A percentile compares a stretch with the other conserved stretches of the same genome.
phyloP scores from a whole-genome alignment of 2,329 filamentous ascomycete species.

The Arthrobotrys conoides region DNA sequence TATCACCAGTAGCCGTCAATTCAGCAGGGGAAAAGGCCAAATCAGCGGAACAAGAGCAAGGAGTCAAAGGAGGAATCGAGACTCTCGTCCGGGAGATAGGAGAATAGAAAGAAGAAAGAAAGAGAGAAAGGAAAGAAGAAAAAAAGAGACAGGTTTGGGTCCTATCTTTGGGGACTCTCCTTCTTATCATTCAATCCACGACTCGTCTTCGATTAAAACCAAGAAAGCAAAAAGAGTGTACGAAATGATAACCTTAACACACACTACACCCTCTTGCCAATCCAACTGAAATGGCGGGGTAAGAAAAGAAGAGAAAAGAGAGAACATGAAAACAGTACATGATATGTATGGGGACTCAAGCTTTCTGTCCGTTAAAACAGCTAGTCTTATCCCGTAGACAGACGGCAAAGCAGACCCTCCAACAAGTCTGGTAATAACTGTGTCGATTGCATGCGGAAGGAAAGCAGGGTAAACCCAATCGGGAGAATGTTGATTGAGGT shows the following conservation, averaged over 20 bases:
- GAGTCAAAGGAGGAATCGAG: constrained; percentile 36
- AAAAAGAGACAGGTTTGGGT: constrained; percentile 20
- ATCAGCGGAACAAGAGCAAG: constrained; percentile 30
- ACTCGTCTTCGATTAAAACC: constrained; percentile 5
- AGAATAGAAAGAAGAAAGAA: constrained; percentile 13
- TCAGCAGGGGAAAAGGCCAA: constrained; percentile 20
- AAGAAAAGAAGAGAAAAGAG: constrained; percentile 32
- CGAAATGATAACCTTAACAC: constrained; percentile 53
- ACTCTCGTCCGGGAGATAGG: constrained; percentile 37
- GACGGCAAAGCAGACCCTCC: constrained; percentile 41
- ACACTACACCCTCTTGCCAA: constrained; percentile 16
- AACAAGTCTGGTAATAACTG: constrained; percentile 17
- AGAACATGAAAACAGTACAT: constrained; percentile 1
- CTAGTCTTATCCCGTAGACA: constrained; percentile 33
- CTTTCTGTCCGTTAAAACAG: constrained; percentile 31
- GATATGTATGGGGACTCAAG: constrained; percentile 41
- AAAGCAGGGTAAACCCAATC: constrained; percentile 35
- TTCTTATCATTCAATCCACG: constrained; percentile 49
- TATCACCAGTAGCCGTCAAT: constrained; percentile 28
- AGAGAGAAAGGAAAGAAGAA: constrained; percentile 25
- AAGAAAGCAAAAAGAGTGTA: constrained; percentile 18
- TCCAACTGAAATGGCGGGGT: constrained; percentile 57
- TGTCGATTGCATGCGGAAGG: constrained; percentile 35
- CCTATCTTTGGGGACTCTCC: constrained; percentile 30
- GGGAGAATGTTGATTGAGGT: constrained; percentile 29